Evolutionary conservation across 2,329 filamentous ascomycete genomes (phyloP).

Genomic region (Bipolaris bicolor): DNA sequence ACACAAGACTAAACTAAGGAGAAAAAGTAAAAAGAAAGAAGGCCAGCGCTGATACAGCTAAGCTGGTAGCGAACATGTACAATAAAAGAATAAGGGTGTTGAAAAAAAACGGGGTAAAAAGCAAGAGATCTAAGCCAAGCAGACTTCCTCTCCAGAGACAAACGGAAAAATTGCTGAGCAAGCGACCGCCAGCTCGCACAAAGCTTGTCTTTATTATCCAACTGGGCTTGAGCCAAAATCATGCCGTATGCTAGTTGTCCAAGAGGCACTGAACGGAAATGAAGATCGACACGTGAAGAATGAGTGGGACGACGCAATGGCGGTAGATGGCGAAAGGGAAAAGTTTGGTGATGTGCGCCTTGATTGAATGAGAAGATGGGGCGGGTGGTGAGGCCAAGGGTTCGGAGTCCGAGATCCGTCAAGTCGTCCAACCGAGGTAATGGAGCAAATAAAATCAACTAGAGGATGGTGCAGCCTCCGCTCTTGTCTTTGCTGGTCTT

Average conservation of each 20-base stretch:
- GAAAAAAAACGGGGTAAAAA: constrained; percentile 14
- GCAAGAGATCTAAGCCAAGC: constrained; percentile 17
- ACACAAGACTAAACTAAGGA: constrained; percentile 2
- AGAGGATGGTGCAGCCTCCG: constrained; percentile 48
- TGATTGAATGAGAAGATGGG: background rate
- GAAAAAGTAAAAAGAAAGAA: constrained; percentile 13
- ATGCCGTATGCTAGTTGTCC: background rate
- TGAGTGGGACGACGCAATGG: background rate
- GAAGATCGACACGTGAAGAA: background rate
- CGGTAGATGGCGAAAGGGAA: background rate
- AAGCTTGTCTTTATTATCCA: constrained; percentile 3
- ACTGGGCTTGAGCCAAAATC: background rate
- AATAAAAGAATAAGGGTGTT: constrained; percentile 24
- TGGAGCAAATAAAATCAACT: background rate
- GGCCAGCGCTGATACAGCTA: constrained; percentile 15
- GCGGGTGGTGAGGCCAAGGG: background rate
- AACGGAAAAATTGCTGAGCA: background rate
- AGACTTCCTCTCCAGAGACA: background rate
- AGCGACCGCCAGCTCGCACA: background rate
- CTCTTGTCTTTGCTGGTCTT: constrained; percentile 59
- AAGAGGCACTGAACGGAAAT: constrained; percentile 1
- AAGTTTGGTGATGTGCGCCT: background rate
- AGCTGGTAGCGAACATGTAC: constrained; percentile 25
- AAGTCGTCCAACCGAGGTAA: constrained; percentile 13
- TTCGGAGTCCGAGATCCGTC: constrained; percentile 4